Conservation (phyloP, 371 early-diverging fungal species). For the Mortierella sp. region DNA sequence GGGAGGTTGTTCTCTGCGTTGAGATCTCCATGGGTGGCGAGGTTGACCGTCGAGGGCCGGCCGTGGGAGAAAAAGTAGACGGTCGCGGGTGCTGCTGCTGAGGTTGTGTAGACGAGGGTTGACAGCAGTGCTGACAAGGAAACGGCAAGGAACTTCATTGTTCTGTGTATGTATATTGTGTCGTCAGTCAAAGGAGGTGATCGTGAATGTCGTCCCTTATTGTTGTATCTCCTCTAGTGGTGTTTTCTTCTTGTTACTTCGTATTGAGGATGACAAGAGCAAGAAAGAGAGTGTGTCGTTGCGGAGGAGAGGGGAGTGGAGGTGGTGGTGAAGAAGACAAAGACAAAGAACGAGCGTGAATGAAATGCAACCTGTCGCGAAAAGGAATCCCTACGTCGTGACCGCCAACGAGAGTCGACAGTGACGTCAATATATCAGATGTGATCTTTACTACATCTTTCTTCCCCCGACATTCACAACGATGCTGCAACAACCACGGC, state of each 20-base stretch:
- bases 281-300: not conserved
- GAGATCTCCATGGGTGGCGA: slow-evolving; percentile 3
- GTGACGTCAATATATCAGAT: too few relatives aligned
- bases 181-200: not conserved
- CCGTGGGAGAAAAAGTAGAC: slow-evolving; percentile 57
- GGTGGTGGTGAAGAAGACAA: not conserved
- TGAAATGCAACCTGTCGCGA: slow-evolving; percentile 9
- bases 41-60: slow-evolving; percentile 27
- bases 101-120: slow-evolving; percentile 29
- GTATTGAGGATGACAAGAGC: not conserved
- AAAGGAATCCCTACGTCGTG: not conserved
- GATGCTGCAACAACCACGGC: slow-evolving; percentile 50
- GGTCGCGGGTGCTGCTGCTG: slow-evolving; percentile 33
- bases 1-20: slow-evolving; percentile 13
- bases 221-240: not conserved
- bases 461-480: not conserved
- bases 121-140: slow-evolving; percentile 45
- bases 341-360: not conserved
- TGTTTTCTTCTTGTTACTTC: not conserved
- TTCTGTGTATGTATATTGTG: slow-evolving; percentile 1
- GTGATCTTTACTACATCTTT: not conserved
- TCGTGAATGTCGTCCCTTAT: not conserved
- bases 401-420: not conserved
- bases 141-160: slow-evolving; percentile 47
- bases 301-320: not conserved